Evolutionary conservation across 2,329 filamentous ascomycete genomes (phyloP).

Genomic region (Calonectria fujianensis): DNA sequence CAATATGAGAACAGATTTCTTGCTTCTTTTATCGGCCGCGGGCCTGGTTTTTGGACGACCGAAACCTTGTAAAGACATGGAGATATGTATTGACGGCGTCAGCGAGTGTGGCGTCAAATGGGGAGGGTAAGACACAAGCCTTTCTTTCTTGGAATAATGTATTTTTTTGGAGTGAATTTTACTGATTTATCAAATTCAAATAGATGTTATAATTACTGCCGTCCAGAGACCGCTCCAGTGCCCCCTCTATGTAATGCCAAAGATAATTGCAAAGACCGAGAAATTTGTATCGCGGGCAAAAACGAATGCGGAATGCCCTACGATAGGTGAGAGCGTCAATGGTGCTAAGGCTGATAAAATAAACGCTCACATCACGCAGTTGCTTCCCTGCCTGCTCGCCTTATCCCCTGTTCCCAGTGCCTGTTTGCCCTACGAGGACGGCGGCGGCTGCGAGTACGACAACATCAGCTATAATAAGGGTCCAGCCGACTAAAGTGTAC

Average conservation of each 20-base stretch:
- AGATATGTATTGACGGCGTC: conserved; percentile 55
- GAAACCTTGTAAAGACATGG: conserved; percentile 25
- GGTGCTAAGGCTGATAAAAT: too few species aligned
- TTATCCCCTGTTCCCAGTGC: conserved; percentile 37
- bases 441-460: neutral
- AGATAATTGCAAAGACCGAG: conserved; percentile 53
- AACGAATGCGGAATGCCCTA: conserved; percentile 54
- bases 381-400: conserved; percentile 53
- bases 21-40: conserved; percentile 34
- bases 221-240: conserved; percentile 47
- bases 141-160: neutral
- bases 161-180: neutral
- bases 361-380: conserved; percentile 30
- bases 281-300: conserved; percentile 51
- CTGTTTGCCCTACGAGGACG: conserved; percentile 43
- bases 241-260: conserved; percentile 45
- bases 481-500: neutral
- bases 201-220: conserved; percentile 59
- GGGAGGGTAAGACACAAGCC: conserved; percentile 51
- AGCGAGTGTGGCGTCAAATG: conserved; percentile 54
- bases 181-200: neutral
- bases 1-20: conserved; percentile 42
- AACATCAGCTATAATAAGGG: neutral
- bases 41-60: conserved; percentile 39
- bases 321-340: conserved; percentile 46